Evolutionary conservation across 2,329 filamentous ascomycete genomes (phyloP), one percentile per base, ranked within the genome.

Genomic region (Colletotrichum sp.): DNA sequence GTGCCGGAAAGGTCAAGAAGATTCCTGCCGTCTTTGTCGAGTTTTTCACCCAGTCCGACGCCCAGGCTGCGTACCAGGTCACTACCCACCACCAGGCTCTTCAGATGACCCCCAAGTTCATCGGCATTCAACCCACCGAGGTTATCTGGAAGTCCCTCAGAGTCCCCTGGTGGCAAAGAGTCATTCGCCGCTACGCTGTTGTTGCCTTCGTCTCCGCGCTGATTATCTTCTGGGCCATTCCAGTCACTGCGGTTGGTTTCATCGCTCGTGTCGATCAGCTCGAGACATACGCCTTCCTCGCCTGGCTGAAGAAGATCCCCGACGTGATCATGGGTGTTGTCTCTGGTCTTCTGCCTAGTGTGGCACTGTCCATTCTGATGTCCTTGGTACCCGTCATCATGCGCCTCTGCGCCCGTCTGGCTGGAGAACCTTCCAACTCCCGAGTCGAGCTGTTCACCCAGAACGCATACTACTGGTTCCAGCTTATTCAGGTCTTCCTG

Each of bases 401-500:
- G 83, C 92, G 96, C 82, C 67, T 78, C 4, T 94, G 95, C 83
- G 96, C 96, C 78, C 96, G 92, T 83, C 84, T 95, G 44, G 90
- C 95, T 60, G 97, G 97, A 71, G 95, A 95, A 77, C 95, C 96
- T 2, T 97, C 95, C 1, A 84, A 92, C 8, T 94, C 95, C 2
- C 90, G 94, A 13, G 93, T 98, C 18, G 97, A 99, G 84, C 88
- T 99, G 10, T 96, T 95, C 75, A 96, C 95, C 0, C 95, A 99
- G 82, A 97, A 96, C 81, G 94, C 92, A 79, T 99, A 98, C 88
- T 99, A 98, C 81, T 92, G 91, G 62, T 98, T 98, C 87, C 95
- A 97, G 84, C 92, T 99, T 59, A 89, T 98, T 24, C 96, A 99
- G 83, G 95, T 98, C 60, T 99, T 99, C 87, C 87, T 99, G 73